Evolutionary conservation across 805 yeast genomes (phyloP).

Genomic region (Candida gorgasii): DNA sequence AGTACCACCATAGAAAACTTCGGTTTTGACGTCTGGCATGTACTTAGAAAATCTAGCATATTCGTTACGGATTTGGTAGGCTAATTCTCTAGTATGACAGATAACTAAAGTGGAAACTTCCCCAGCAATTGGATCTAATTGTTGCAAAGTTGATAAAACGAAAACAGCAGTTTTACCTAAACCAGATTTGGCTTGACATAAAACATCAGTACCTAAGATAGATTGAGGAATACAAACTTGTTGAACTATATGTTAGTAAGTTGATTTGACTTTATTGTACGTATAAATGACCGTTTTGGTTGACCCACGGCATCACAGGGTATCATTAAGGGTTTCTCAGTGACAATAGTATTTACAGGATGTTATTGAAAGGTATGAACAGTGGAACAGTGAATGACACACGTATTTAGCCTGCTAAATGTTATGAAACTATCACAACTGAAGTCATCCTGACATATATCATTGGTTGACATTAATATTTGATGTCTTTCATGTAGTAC

Average conservation of each 20-base stretch:
- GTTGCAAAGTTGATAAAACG: conserved; percentile 93
- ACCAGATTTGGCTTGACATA: conserved; percentile 99
- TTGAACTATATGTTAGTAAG: conserved; percentile 63
- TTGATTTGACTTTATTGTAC: too few relatives aligned
- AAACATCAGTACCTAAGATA: conserved; percentile 93
- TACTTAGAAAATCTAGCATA: conserved; percentile 96
- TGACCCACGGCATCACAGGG: too few relatives aligned
- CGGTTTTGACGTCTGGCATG: conserved; percentile 96
- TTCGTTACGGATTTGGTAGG: conserved; percentile 97
- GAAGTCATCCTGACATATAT: too few relatives aligned
- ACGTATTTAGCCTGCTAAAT: too few relatives aligned
- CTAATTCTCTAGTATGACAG: conserved; percentile 98
- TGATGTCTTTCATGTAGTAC: too few relatives aligned
- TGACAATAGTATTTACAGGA: too few relatives aligned
- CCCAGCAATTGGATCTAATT: conserved; percentile 95
- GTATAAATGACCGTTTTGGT: too few relatives aligned
- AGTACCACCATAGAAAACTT: conserved; percentile 96
- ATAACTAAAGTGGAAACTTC: conserved; percentile 92
- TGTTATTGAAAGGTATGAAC: too few relatives aligned
- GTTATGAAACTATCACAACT: too few relatives aligned
- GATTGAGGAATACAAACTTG: conserved; percentile 98
- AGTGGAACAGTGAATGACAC: too few relatives aligned
- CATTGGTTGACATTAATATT: too few relatives aligned
- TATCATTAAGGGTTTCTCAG: too few relatives aligned
- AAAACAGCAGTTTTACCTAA: conserved; percentile 98